Base-by-base conservation (phyloP, 495 filamentous ascomycete species). In the Filosporella fistucella region DNA sequence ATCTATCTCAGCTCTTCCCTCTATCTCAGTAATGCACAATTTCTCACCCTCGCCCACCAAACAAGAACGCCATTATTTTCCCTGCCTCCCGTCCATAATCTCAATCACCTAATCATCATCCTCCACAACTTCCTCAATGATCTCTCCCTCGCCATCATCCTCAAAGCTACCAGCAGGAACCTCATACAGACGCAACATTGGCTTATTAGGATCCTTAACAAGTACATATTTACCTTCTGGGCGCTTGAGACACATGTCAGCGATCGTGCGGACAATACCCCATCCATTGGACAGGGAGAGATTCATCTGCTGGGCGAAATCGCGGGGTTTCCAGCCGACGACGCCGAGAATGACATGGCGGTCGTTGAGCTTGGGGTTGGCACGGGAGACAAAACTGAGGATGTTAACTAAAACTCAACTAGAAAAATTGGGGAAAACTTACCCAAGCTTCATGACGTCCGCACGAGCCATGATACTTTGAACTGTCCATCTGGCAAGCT, bases 241-340 rank as follows among this genome's bases (percentile, higher is more conserved):
- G 59, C 79, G 77, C 68, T 82, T 76, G 45, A 88, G 66, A 56
- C 78, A 81, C 80, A 96, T 94, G 67, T 98, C 93, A 48, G 88
- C 85, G 54, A 98, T 93, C 12, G 94, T 97, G 51, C 93, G 86
- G 34, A 98, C 94, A 46, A 98, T 97, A 68, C 91, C 93, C 94
- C 94, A 98, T 51, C 94, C 94, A 68, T 97, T 98, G 61, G 84
- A 84, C 30, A 97, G 79, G 63, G 89, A 91, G 54, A 98, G 69
- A 66, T 95, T 96, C 93, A 98, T 98, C 75, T 98, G 93, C 64
- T 79, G 77, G 40, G 94, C 94, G 59, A 98, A 96, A 59, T 98
- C 94, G 57, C 84, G 80, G 25, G 93, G 93, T 74, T 97, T 97
- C 81, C 95, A 96, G 68, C 89, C 89, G 4, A 94, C 80, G 45